These are phyloP conservation scores for Cryphonectria radicalis DNA, from an alignment of 2,329 filamentous ascomycete genomes.

Conservation along the genomic window DNA sequence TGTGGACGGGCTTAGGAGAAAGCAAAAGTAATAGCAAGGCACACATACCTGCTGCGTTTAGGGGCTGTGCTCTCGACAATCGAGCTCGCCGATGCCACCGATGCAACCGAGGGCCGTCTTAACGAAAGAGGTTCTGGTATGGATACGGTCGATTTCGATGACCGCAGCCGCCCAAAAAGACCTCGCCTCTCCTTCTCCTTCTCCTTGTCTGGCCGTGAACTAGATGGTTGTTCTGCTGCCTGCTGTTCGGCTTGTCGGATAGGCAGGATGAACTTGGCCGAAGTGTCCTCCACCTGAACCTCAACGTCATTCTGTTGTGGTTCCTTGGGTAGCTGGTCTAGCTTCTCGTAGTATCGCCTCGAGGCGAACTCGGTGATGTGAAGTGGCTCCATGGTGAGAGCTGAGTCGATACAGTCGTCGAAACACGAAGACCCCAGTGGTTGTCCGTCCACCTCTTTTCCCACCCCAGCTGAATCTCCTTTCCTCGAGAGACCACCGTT, in stretches of 20 bases:
- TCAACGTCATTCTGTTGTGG: slow-evolving; percentile 40
- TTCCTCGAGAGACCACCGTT: slow-evolving; percentile 23
- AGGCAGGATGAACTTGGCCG: slow-evolving; percentile 39
- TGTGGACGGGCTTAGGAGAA: background rate
- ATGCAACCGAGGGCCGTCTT: slow-evolving; percentile 25
- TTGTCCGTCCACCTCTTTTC: slow-evolving; percentile 26
- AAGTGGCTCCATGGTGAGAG: slow-evolving; percentile 60
- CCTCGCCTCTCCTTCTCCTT: slow-evolving; percentile 29
- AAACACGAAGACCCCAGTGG: background rate
- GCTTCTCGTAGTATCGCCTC: slow-evolving; percentile 65
- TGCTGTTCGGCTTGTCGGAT: slow-evolving; percentile 34
- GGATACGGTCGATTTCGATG: slow-evolving; percentile 19
- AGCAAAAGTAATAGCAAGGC: too few species aligned
- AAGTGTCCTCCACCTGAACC: slow-evolving; percentile 34
- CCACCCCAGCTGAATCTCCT: slow-evolving; percentile 27
- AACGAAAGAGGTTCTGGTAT: slow-evolving; percentile 19
- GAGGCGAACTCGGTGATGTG: slow-evolving; percentile 71
- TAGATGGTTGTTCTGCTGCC: slow-evolving; percentile 30
- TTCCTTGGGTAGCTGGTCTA: slow-evolving; percentile 58
- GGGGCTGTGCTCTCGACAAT: slow-evolving; percentile 26
- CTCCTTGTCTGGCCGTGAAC: slow-evolving; percentile 35
- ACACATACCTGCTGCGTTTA: slow-evolving; percentile 41
- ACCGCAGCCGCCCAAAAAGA: slow-evolving; percentile 27
- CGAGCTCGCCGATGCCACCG: slow-evolving; percentile 26
- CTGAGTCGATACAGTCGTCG: slow-evolving; percentile 15